Evolutionary conservation across 2,329 filamentous ascomycete species (phyloP).

Genomic region (Exophiala dermatitidis): DNA sequence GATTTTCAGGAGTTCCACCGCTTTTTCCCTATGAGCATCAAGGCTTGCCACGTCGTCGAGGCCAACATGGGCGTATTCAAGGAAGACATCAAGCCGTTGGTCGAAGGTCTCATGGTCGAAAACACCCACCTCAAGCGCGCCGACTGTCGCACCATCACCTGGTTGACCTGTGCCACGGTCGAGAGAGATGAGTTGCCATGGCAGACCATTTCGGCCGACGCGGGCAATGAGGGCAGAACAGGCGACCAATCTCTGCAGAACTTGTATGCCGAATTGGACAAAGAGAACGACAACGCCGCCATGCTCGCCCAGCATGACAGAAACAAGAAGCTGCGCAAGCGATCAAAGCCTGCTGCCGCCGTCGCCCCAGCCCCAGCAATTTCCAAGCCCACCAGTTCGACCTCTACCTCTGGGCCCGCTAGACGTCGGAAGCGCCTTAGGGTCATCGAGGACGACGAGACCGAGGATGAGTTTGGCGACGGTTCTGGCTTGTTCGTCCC

Average conservation of each 20-base stretch:
- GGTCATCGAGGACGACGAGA: slow-evolving; percentile 3
- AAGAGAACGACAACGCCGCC: slow-evolving; percentile 1
- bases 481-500: slow-evolving; percentile 4
- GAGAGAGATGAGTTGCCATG: slow-evolving; percentile 39
- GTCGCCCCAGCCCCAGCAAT: not conserved
- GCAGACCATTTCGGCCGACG: slow-evolving; percentile 14
- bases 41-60: slow-evolving; percentile 28
- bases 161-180: slow-evolving; percentile 42
- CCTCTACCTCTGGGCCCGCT: not conserved
- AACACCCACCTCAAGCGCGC: slow-evolving; percentile 36
- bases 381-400: not conserved
- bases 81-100: slow-evolving; percentile 33
- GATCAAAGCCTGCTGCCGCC: not conserved
- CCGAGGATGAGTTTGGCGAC: not conserved
- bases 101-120: slow-evolving; percentile 34
- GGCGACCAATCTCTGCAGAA: not conserved
- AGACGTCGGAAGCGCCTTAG: slow-evolving; percentile 8
- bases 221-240: not conserved
- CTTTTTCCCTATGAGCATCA: slow-evolving; percentile 29
- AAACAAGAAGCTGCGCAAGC: not conserved
- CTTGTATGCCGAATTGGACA: slow-evolving; percentile 6
- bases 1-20: slow-evolving; percentile 28
- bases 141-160: slow-evolving; percentile 31
- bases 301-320: not conserved
- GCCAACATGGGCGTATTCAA: slow-evolving; percentile 34